Evolutionary conservation across 2,329 filamentous ascomycete genomes (phyloP), one percentile per base, ranked within the genome.

Genomic region (Rhynchosporium secalis): DNA sequence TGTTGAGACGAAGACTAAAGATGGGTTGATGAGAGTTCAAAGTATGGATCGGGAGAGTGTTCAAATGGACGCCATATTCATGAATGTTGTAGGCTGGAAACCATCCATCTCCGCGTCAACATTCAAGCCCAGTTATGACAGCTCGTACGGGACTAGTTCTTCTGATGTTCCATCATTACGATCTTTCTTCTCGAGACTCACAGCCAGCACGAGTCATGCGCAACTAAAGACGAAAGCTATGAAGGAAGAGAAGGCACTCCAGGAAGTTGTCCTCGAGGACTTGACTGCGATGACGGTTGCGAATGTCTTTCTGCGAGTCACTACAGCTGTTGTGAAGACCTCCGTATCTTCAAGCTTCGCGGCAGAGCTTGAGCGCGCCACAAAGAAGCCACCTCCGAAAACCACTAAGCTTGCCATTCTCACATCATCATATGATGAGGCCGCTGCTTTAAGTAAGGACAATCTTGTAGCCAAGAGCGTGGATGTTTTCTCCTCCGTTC

Each of bases 311-410:
- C 80, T 99, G 26, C 85, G 92, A 55, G 90, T 96, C 26, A 96
- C 90, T 52, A 93, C 92, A 8, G 93, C 94, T 36, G 84, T 85
- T 51, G 87, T 98, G 38, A 84, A 86, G 69, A 96, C 93, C 0
- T 90, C 84, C 52, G 87, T 97, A 0, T 80, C 84, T 26, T 78
- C 83, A 36, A 85, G 81, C 45, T 92, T 98, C 70, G 87, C 92
- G 2, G 83, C 87, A 1, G 96, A 99, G 74, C 83, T 99, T 10
- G 92, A 98, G 77, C 86, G 96, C 65, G 95, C 96, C 15, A 99
- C 96, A 0, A 97, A 98, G 77, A 99, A 99, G 72, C 91, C 93
- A 2, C 95, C 96, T 0, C 95, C 95, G 0, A 96, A 92, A 73
- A 84, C 83, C 10, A 96, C 95, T 0, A 91, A 87, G 57, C 84